These are phyloP conservation scores for Neonectria magnoliae DNA, from an alignment of 2,329 filamentous ascomycete genomes.

Conservation along the genomic window DNA sequence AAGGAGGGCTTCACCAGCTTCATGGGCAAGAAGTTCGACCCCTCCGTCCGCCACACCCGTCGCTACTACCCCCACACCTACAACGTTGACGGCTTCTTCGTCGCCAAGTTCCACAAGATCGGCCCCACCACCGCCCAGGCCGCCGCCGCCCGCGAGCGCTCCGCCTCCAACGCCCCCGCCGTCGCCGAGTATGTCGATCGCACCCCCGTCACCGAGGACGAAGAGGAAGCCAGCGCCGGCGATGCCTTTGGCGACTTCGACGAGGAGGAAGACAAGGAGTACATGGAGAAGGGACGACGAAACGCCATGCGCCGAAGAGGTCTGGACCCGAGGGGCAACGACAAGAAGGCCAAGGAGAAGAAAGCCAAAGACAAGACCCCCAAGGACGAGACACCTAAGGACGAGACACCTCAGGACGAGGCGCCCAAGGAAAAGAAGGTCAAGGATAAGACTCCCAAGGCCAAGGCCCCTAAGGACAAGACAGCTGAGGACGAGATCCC, in stretches of 20 bases:
- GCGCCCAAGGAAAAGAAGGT: constrained; percentile 29
- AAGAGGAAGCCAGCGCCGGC: constrained; percentile 59
- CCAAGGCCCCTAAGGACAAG: neutral
- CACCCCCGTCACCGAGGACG: constrained; percentile 68
- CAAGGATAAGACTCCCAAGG: constrained; percentile 14
- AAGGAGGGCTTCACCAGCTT: constrained; percentile 92
- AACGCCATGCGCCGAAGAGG: constrained; percentile 80
- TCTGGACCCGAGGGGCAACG: constrained; percentile 72
- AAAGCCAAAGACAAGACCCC: neutral
- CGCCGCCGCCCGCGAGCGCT: constrained; percentile 46
- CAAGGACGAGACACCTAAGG: constrained; percentile 15
- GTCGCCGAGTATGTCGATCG: constrained; percentile 69
- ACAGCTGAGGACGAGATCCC: constrained; percentile 54
- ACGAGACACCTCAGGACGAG: constrained; percentile 62
- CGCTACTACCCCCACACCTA: constrained; percentile 91
- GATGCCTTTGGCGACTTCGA: constrained; percentile 78
- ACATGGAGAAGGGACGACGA: constrained; percentile 77
- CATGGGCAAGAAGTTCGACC: constrained; percentile 91
- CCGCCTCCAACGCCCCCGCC: constrained; percentile 24
- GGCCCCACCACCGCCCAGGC: constrained; percentile 75
- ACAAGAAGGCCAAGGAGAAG: constrained; percentile 42
- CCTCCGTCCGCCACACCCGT: constrained; percentile 82
- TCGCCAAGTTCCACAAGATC: constrained; percentile 95
- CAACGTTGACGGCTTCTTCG: constrained; percentile 98
- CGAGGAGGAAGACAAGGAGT: constrained; percentile 75